Percentiles rank a stretch among this genome's conserved stretches.
Evolutionary conservation across 2,329 filamentous ascomycete species (phyloP).

Genomic region (Didymella pomorum): DNA sequence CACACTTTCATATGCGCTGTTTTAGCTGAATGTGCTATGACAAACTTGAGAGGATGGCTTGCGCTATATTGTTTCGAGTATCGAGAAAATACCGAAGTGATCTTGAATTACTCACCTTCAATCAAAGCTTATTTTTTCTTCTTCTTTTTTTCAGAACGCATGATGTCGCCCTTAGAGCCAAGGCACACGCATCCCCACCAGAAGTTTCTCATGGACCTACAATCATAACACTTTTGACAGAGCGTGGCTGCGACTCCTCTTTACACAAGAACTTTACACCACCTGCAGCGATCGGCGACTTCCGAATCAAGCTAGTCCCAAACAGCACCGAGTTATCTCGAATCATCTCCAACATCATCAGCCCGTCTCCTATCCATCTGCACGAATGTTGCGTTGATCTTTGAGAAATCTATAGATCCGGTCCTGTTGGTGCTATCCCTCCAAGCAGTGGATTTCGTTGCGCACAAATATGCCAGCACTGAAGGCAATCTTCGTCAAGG

Average conservation of each 20-base stretch:
- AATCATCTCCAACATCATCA: conserved; percentile 10
- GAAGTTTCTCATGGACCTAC: neutral
- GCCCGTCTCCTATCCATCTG: conserved; percentile 15
- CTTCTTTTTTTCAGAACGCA: neutral
- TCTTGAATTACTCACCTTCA: neutral
- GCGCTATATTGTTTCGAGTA: neutral
- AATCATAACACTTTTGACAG: neutral
- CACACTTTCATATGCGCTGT: neutral
- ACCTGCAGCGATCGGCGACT: conserved; percentile 15
- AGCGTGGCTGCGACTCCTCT: neutral
- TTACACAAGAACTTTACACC: neutral
- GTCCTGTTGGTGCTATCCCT: neutral
- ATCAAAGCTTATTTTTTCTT: too few relatives aligned
- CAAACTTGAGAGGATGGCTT: neutral
- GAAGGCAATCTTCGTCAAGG: conserved; percentile 43
- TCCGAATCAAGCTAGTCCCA: conserved; percentile 19
- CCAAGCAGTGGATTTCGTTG: neutral
- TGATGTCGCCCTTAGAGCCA: neutral
- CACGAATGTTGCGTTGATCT: neutral
- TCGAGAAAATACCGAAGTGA: neutral
- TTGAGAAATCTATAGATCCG: neutral
- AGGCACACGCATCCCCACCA: neutral
- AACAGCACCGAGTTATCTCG: conserved; percentile 16
- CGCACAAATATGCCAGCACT: conserved; percentile 36
- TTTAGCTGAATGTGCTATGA: too few relatives aligned